These are phyloP conservation scores for Zoysia japonica DNA, from an alignment of 176 grass and related monocot species.

Conservation along the genomic window DNA sequence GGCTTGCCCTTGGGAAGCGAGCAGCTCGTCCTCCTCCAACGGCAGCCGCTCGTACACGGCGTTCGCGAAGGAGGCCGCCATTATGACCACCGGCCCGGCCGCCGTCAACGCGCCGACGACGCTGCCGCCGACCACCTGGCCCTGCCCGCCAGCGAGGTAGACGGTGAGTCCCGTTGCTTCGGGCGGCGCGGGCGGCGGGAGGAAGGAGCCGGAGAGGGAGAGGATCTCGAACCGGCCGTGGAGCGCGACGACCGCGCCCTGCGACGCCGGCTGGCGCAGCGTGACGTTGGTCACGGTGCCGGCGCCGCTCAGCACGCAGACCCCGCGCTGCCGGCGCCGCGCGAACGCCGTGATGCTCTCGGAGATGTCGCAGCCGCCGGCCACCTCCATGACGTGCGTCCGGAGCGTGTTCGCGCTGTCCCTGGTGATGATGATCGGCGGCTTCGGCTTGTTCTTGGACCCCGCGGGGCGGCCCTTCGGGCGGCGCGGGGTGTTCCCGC, in stretches of 20 bases:
- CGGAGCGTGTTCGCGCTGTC: slow-evolving; percentile 85
- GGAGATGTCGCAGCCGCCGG: slow-evolving; percentile 66
- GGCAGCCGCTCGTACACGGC: slow-evolving; percentile 83
- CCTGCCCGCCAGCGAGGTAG: slow-evolving; percentile 79
- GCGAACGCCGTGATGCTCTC: slow-evolving; percentile 76
- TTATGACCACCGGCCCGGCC: slow-evolving; percentile 71
- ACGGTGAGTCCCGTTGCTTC: slow-evolving; percentile 78
- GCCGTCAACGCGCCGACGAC: slow-evolving; percentile 68
- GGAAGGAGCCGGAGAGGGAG: slow-evolving; percentile 81
- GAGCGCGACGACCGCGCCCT: slow-evolving; percentile 62
- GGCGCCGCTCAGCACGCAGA: slow-evolving; percentile 70
- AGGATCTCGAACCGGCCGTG: slow-evolving; percentile 88
- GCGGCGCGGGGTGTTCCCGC: slow-evolving; percentile 49
- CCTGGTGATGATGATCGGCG: slow-evolving; percentile 79
- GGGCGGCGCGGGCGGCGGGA: slow-evolving; percentile 75
- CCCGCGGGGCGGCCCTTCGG: slow-evolving; percentile 67
- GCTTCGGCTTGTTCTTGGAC: slow-evolving; percentile 86
- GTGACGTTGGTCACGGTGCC: slow-evolving; percentile 79
- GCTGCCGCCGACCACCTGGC: slow-evolving; percentile 77
- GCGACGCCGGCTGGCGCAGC: slow-evolving; percentile 64
- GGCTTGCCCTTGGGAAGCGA: slow-evolving; percentile 43
- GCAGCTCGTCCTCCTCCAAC: slow-evolving; percentile 70
- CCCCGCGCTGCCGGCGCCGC: slow-evolving; percentile 73
- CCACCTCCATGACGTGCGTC: slow-evolving; percentile 84
- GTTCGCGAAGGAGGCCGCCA: slow-evolving; percentile 80